These are phyloP conservation scores for Saccharomyces pastorianus DNA, from an alignment of 1,139 yeast genomes.

Conservation along the genomic window DNA sequence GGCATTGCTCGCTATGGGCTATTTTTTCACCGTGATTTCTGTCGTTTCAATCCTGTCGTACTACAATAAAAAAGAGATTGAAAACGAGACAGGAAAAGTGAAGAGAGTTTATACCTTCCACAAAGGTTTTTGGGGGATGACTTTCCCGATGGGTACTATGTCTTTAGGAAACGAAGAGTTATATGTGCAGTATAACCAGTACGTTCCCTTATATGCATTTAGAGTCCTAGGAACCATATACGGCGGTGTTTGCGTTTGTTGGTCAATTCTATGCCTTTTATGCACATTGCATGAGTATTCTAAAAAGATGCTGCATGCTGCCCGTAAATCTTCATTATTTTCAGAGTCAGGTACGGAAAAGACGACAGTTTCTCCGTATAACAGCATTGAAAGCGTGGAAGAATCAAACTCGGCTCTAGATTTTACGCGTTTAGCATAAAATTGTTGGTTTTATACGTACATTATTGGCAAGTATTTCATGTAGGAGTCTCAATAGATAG, in stretches of 20 bases:
- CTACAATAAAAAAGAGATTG: slow-evolving; percentile 8
- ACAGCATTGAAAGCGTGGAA: neutral
- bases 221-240: slow-evolving; percentile 56
- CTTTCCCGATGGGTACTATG: slow-evolving; percentile 88
- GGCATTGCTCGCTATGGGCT: slow-evolving; percentile 51
- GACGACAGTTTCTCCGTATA: neutral
- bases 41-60: slow-evolving; percentile 38
- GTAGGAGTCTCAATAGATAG: neutral
- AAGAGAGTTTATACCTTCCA: slow-evolving; percentile 38
- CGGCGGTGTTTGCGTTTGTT: slow-evolving; percentile 34
- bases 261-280: slow-evolving; percentile 20
- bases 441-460: neutral
- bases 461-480: neutral
- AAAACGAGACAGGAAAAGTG: slow-evolving; percentile 2
- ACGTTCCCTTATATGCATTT: slow-evolving; percentile 37
- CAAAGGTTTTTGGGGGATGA: slow-evolving; percentile 74
- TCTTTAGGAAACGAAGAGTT: slow-evolving; percentile 51
- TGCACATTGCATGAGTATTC: slow-evolving; percentile 12
- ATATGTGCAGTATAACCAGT: slow-evolving; percentile 35
- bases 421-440: neutral
- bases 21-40: slow-evolving; percentile 55
- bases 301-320: neutral
- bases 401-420: slow-evolving; percentile 3
- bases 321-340: neutral
- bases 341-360: neutral